Conservation (phyloP, 306 rosid genomes). For the Abrus precatorius region DNA sequence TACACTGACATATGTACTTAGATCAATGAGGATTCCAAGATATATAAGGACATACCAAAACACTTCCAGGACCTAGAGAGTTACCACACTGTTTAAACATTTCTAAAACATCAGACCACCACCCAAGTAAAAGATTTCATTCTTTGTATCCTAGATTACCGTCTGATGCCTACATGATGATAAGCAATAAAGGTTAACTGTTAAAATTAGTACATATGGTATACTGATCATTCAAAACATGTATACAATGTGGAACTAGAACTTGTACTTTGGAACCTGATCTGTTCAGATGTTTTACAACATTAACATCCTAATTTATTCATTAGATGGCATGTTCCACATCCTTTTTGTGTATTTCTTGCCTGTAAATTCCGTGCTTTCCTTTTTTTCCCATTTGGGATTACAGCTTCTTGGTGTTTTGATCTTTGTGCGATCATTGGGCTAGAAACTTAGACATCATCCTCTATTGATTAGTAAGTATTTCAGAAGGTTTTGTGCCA, state of each 20-base stretch:
- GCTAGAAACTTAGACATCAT: neutral
- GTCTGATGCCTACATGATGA: constrained; percentile 72
- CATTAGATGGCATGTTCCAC: constrained; percentile 51
- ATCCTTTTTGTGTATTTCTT: constrained; percentile 60
- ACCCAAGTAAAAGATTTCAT: constrained; percentile 86
- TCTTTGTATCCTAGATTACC: constrained; percentile 83
- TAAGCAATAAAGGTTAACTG: constrained; percentile 27
- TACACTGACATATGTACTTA: neutral
- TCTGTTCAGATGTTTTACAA: constrained; percentile 72
- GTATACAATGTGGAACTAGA: constrained; percentile 29
- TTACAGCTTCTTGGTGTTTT: constrained; percentile 19
- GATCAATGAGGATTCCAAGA: constrained; percentile 18
- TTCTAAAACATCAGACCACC: constrained; percentile 82
- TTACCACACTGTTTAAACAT: constrained; percentile 95
- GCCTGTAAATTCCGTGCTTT: constrained; percentile 48
- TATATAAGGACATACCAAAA: constrained; percentile 69
- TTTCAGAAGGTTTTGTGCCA: neutral
- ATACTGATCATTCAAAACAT: constrained; percentile 18
- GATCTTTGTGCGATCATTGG: constrained; percentile 28
- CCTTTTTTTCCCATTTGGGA: constrained; percentile 56
- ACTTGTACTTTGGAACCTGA: constrained; percentile 77
- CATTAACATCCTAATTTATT: constrained; percentile 62
- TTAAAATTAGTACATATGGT: neutral
- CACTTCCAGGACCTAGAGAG: constrained; percentile 97
- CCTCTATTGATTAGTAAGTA: neutral